Base-by-base conservation (phyloP, 768 basidiomycete species). In the Cystobasidium onofrii region DNA sequence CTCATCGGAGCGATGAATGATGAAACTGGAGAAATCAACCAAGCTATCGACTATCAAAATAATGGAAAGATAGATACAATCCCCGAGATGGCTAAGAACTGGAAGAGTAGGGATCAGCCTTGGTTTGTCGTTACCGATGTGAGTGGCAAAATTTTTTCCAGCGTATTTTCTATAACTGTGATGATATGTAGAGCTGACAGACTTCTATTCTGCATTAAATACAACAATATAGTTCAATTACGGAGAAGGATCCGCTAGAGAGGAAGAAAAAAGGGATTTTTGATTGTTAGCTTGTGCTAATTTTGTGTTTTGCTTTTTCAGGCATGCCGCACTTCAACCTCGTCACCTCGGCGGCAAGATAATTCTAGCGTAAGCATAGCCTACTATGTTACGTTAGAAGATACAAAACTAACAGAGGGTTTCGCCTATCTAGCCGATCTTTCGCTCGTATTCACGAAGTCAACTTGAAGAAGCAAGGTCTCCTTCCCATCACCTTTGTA, bases 381-480 rank as follows among this genome's bases (percentile, higher is more conserved):
- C n/a, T n/a, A n/a, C n/a, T n/a, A n/a, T n/a, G n/a, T n/a, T n/a
- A n/a, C n/a, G n/a, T n/a, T n/a, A n/a, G n/a, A n/a, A n/a, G n/a
- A n/a, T n/a, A n/a, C n/a, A n/a, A n/a, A n/a, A n/a, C n/a, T n/a
- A n/a, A n/a, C n/a, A n/a, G n/a, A n/a, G n/a, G n/a, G n/a, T n/a
- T n/a, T n/a, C n/a, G n/a, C n/a, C n/a, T n/a, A n/a, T n/a, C n/a
- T n/a, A n/a, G n/a, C n/a, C n/a, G 95, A 25, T 97, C 93, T 1
- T 97, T 99, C 79, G 96, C 96, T 76, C 89, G 96, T 64, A 99
- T 99, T 64, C 96, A 99, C 80, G 96, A 98, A 83, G 95, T 39
- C 29, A 77, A 76, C 71, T 63, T 79, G 27, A 80, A 94, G 91
- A 99, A 99, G 87, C 96, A 99, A 86, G 96, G 96, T 39, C 84